These are phyloP conservation scores for Solanum sitiens DNA, from an alignment of 257 asterid genomes.

Conservation along the genomic window DNA sequence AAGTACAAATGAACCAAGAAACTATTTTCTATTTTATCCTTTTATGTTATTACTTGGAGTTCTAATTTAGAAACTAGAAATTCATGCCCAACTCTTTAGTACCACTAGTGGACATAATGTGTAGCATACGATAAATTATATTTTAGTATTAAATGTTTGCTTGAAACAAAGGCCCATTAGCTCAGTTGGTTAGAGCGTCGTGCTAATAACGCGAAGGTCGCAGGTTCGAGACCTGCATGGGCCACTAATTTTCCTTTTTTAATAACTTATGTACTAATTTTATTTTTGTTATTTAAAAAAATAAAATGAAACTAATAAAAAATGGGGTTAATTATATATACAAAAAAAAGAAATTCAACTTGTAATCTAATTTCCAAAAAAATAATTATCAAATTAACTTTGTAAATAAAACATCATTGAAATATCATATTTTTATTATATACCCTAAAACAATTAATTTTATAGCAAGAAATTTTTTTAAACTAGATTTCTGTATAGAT, in stretches of 20 bases:
- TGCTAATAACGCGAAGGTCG: conserved; percentile 35
- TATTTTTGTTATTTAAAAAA: too few relatives aligned
- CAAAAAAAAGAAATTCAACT: not conserved
- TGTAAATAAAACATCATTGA: not conserved
- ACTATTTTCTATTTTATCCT: not conserved
- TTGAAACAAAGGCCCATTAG: not conserved
- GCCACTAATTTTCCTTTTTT: not conserved
- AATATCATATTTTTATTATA: not conserved
- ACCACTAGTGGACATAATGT: not conserved
- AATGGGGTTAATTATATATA: not conserved
- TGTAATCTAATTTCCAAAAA: not conserved
- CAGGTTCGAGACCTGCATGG: conserved; percentile 35
- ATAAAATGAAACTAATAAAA: too few relatives aligned
- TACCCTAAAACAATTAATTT: too few relatives aligned
- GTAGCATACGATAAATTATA: too few relatives aligned
- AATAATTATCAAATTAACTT: not conserved
- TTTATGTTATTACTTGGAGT: not conserved
- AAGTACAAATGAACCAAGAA: not conserved
- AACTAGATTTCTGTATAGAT: not conserved
- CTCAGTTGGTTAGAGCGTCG: conserved; percentile 38
- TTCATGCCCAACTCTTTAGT: not conserved
- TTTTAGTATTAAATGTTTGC: fast-evolving
- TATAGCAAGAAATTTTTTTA: not conserved
- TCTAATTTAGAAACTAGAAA: not conserved
- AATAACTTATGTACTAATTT: not conserved